A percentile compares a stretch with the other conserved stretches of the same genome.
phyloP scores from a whole-genome alignment of 2,329 filamentous ascomycete species.

The Epichloe hybrida region DNA sequence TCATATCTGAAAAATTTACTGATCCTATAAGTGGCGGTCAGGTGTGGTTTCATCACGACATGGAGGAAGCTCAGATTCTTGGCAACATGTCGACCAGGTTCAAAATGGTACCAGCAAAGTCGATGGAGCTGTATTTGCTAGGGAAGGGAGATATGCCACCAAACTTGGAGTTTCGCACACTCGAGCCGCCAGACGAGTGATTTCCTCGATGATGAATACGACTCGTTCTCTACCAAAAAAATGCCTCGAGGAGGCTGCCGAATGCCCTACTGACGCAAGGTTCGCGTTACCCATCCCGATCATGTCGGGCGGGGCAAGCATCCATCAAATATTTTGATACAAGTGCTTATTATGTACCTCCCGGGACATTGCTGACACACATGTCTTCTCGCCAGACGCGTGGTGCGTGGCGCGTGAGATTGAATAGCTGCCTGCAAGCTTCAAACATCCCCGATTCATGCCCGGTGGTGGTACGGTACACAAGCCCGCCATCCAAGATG shows the following conservation, averaged over 20 bases:
- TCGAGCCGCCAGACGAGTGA: background rate
- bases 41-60: background rate
- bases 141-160: background rate
- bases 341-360: background rate
- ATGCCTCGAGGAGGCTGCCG: background rate
- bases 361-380: too few species aligned
- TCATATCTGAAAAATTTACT: background rate
- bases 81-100: background rate
- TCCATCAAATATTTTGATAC: background rate
- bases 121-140: background rate
- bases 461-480: too few species aligned
- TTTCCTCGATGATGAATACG: background rate
- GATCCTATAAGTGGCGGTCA: background rate
- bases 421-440: too few species aligned
- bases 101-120: background rate
- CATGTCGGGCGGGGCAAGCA: background rate
- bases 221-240: background rate
- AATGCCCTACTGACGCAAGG: background rate
- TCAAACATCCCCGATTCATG: too few species aligned
- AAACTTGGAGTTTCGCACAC: background rate
- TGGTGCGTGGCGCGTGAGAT: too few species aligned
- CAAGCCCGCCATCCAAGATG: too few species aligned
- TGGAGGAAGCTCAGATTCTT: background rate
- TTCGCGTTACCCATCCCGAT: background rate
- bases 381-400: too few species aligned